Percentiles rank a stretch among this genome's conserved stretches.
Conservation (phyloP, 2,329 filamentous ascomycete genomes). For the Ophiostoma quercus region DNA sequence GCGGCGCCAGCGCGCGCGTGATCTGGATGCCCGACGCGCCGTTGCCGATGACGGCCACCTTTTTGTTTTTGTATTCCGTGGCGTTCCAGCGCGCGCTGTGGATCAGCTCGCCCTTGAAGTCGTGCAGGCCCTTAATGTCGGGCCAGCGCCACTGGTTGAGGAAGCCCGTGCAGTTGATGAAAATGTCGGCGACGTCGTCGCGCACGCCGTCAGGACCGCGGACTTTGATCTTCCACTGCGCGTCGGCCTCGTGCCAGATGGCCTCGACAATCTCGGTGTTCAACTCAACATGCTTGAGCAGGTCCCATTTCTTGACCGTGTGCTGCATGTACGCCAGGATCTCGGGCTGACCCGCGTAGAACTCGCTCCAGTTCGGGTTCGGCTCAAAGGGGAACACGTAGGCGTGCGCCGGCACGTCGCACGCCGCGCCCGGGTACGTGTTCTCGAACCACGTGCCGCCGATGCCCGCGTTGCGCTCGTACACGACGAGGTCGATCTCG, state of each 20-base stretch:
- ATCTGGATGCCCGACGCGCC: conserved; percentile 52
- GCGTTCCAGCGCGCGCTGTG: conserved; percentile 53
- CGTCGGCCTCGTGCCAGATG: conserved; percentile 19
- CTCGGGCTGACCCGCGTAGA: conserved; percentile 45
- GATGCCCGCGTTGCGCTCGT: conserved; percentile 45
- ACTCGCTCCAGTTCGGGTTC: conserved; percentile 50
- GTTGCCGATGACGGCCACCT: conserved; percentile 49
- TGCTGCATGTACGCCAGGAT: conserved; percentile 35
- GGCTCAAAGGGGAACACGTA: conserved; percentile 40
- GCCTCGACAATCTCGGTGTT: conserved; percentile 14
- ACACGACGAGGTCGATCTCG: conserved; percentile 34
- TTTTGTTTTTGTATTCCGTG: conserved; percentile 43
- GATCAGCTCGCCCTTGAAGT: conserved; percentile 48
- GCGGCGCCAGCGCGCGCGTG: conserved; percentile 16
- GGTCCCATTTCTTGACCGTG: conserved; percentile 20
- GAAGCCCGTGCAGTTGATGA: conserved; percentile 46
- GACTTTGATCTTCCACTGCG: conserved; percentile 15
- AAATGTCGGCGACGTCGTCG: conserved; percentile 42
- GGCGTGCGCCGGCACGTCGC: conserved; percentile 20
- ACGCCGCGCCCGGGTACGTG: conserved; percentile 31
- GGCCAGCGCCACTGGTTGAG: conserved; percentile 48
- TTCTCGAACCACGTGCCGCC: conserved; percentile 51
- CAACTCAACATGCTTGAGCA: conserved; percentile 18
- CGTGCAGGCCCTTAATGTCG: conserved; percentile 45
- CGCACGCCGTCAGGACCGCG: conserved; percentile 7